Conservation (phyloP, 257 asterid species). For the Penstemon barbatus region DNA sequence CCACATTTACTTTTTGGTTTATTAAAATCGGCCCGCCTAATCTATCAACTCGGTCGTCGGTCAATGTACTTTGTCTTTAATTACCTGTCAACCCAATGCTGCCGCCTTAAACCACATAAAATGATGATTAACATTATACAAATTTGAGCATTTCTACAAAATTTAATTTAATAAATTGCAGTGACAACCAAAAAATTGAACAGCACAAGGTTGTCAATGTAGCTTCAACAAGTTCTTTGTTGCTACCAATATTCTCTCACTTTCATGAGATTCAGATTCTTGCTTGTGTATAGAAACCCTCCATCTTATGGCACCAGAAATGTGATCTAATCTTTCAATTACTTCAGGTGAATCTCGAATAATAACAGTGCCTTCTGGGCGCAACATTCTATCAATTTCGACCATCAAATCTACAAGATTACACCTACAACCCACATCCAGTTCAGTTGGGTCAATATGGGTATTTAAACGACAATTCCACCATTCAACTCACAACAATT, state of each 20-base stretch:
- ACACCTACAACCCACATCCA: constrained; percentile 56
- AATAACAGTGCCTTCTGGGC: constrained; percentile 88
- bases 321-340: constrained; percentile 57
- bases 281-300: constrained; percentile 54
- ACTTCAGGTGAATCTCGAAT: constrained; percentile 80
- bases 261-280: constrained; percentile 71
- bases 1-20: not conserved
- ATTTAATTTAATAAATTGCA: constrained; percentile 17
- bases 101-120: too few relatives aligned
- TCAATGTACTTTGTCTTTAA: too few relatives aligned
- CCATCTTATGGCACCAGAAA: constrained; percentile 85
- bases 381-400: constrained; percentile 88
- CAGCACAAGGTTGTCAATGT: constrained; percentile 22
- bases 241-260: constrained; percentile 77
- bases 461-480: not conserved
- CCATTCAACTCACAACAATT: too few relatives aligned
- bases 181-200: constrained; percentile 13
- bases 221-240: constrained; percentile 69
- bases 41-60: too few relatives aligned
- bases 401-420: constrained; percentile 89
- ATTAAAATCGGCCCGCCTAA: too few relatives aligned
- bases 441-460: not conserved
- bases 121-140: too few relatives aligned
- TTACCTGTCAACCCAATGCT: too few relatives aligned
- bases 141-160: constrained; percentile 11